Conservation (phyloP, 1,284 basidiomycete species). For the Sporisorium iseilematis-ciliati region DNA sequence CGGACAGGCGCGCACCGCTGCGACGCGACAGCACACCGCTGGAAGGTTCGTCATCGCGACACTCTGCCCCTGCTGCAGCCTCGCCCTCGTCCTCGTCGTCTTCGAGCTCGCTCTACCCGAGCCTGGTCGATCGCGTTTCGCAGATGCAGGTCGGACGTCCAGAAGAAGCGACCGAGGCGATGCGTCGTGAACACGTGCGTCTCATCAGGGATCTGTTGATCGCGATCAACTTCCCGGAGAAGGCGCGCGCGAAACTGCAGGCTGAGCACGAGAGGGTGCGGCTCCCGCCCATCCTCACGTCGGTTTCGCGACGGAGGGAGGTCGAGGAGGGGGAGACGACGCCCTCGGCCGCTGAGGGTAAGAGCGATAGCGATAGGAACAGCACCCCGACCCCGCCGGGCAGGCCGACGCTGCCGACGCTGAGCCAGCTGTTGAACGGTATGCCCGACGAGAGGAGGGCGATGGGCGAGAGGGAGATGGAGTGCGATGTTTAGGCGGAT, state of each 20-base stretch:
- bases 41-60: slow-evolving; percentile 10
- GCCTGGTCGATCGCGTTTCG: slow-evolving; percentile 43
- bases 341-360: slow-evolving; percentile 8
- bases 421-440: slow-evolving; percentile 52
- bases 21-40: slow-evolving; percentile 25
- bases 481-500: slow-evolving; percentile 34
- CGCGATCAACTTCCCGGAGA: slow-evolving; percentile 60
- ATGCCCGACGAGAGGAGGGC: slow-evolving; percentile 23
- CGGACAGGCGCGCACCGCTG: slow-evolving; percentile 15
- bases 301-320: neutral
- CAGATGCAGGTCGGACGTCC: slow-evolving; percentile 46
- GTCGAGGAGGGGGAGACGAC: slow-evolving; percentile 39
- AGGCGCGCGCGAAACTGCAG: slow-evolving; percentile 26
- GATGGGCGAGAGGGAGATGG: slow-evolving; percentile 41
- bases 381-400: slow-evolving; percentile 43
- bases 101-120: slow-evolving; percentile 47
- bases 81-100: slow-evolving; percentile 19
- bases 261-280: slow-evolving; percentile 21
- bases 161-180: slow-evolving; percentile 16
- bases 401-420: slow-evolving; percentile 50
- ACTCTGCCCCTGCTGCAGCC: slow-evolving; percentile 29
- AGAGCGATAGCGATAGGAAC: slow-evolving; percentile 34
- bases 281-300: slow-evolving; percentile 41
- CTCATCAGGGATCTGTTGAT: slow-evolving; percentile 56
- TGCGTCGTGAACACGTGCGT: slow-evolving; percentile 48